Percentiles rank a stretch among this genome's conserved stretches.
phyloP scores from a whole-genome alignment of 768 basidiomycete genomes.

The Tricholoma saponaceum region DNA sequence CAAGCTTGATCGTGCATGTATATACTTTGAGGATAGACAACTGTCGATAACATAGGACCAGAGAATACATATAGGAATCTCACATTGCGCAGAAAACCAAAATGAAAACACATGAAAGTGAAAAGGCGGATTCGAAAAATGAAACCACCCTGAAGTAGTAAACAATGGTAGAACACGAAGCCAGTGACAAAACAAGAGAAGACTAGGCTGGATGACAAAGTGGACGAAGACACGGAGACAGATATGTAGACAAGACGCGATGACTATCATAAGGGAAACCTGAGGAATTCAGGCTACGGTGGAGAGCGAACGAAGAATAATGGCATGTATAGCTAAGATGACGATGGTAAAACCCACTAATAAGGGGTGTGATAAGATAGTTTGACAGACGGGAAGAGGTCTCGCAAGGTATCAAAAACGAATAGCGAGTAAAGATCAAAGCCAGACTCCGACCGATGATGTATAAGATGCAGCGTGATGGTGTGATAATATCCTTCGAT shows the following conservation, averaged over 20 bases:
- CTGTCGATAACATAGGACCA: not conserved
- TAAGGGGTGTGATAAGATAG: slow-evolving; percentile 8
- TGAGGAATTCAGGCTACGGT: not conserved
- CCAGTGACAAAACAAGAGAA: slow-evolving; percentile 3
- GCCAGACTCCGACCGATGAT: slow-evolving; percentile 22
- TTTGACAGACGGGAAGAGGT: slow-evolving; percentile 1
- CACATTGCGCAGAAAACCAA: not conserved
- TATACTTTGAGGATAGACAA: not conserved
- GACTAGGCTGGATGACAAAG: not conserved
- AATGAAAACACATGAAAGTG: not conserved
- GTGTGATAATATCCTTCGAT: slow-evolving; percentile 23
- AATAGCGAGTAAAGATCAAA: slow-evolving; percentile 14
- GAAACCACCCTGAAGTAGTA: not conserved
- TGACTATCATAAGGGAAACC: not conserved
- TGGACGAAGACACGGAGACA: not conserved
- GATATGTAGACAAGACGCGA: not conserved
- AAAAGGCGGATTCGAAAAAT: not conserved
- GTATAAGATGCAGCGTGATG: slow-evolving; percentile 30
- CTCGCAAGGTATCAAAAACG: slow-evolving; percentile 6
- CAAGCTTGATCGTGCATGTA: not conserved
- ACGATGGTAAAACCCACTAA: not conserved
- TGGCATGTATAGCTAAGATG: not conserved
- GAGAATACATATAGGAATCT: not conserved
- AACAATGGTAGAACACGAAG: not conserved
- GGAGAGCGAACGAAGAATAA: slow-evolving; percentile 3